Evolutionary conservation across 345 rosid genomes (phyloP), one percentile per base, ranked within the genome.

Genomic region (Corchorus olitorius): DNA sequence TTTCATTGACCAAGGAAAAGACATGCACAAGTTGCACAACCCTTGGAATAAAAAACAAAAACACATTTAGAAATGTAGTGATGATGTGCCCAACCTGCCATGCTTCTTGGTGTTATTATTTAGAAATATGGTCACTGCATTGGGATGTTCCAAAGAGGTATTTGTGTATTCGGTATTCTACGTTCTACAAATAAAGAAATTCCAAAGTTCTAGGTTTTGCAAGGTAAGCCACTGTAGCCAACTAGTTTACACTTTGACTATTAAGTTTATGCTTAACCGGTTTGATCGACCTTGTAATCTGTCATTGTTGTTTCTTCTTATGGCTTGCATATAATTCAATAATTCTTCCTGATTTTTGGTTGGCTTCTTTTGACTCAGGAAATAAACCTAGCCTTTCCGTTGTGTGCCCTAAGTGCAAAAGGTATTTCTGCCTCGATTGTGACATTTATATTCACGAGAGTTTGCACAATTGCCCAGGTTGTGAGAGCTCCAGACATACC

Each of bases 391-490:
- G 83, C n/a, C 80, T 86, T 34, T 81, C 81, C 15, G 94, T 90
- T 73, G 68, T 81, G 41, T 95, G 99, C 64, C 86, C 88, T 8
- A 95, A 86, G 65, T 95, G 98, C 86, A 84, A 87, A 64, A 84
- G 86, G 27, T 80, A 78, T 79, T 93, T 95, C 83, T 95, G 98
- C 84, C 86, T 93, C 54, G 98, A 95, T 58, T 95, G 99, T 55
- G 99, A 93, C 79, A 95, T 95, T 70, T 93, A 95, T 70, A 88
- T 93, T 53, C 99, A 93, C 64, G 98, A 92, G 84, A 93, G 97
- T 83, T 79, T 93, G 85, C 97, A 95, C 82, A 93, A 93, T 74
- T 95, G 97, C 83, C 99, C 97, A 0, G 99, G 99, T n/a, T 93
- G 99, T 33, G 94, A 93, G 79, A 93, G 97, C 82, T 76, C 79